Conservation (phyloP, 768 basidiomycete genomes). For the Auricularia sp. region DNA sequence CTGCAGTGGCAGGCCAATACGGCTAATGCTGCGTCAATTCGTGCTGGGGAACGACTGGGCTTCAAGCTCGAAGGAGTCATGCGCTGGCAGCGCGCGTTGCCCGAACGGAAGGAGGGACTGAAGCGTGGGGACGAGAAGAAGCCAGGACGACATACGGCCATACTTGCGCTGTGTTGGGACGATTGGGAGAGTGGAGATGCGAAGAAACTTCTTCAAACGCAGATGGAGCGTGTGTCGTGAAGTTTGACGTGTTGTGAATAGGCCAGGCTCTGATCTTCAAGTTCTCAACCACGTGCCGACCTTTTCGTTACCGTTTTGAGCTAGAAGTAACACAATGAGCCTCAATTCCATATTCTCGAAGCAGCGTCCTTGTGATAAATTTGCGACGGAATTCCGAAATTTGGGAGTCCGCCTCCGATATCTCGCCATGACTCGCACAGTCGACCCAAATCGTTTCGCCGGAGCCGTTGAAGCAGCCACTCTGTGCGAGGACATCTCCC, state of each 20-base stretch:
- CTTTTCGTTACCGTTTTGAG: too few species aligned
- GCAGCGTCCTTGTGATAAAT: too few species aligned
- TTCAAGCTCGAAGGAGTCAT: constrained; percentile 44
- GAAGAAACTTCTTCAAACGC: background rate
- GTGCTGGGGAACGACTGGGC: constrained; percentile 48
- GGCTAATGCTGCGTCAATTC: constrained; percentile 38
- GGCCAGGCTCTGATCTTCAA: background rate
- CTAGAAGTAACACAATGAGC: too few species aligned
- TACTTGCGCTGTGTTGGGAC: background rate
- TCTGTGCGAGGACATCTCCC: background rate
- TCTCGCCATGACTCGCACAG: too few species aligned
- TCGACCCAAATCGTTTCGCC: background rate
- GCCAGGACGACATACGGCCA: background rate
- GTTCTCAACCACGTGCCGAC: too few species aligned
- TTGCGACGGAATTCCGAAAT: too few species aligned
- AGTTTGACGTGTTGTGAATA: background rate
- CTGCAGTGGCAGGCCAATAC: constrained; percentile 52
- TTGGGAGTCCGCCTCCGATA: too few species aligned
- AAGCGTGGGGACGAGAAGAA: background rate
- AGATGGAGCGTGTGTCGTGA: background rate
- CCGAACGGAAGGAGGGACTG: constrained; percentile 22
- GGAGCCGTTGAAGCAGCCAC: background rate
- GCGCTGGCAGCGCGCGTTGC: constrained; percentile 46
- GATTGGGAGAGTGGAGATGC: background rate
- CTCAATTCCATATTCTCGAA: too few species aligned